Conservation (phyloP, 2,329 filamentous ascomycete genomes). For the Arthrobotrys sinensis region DNA sequence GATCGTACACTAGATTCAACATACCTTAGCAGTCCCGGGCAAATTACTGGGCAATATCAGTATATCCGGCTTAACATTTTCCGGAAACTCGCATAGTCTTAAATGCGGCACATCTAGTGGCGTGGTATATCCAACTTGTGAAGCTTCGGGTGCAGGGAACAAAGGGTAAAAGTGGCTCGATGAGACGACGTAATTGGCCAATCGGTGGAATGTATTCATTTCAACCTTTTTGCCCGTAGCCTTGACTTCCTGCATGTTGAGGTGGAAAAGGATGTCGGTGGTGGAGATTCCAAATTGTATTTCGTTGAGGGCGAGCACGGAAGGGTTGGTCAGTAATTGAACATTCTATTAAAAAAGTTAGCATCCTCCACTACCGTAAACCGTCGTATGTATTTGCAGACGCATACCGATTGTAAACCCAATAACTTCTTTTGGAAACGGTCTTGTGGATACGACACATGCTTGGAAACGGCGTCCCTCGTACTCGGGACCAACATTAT, state of each 20-base stretch:
- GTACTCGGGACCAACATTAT: conserved; percentile 77
- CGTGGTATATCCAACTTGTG: conserved; percentile 77
- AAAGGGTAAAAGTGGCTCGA: conserved; percentile 93
- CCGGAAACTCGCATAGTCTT: conserved; percentile 89
- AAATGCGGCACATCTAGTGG: conserved; percentile 85
- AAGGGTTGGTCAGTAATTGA: conserved; percentile 76
- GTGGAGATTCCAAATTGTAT: conserved; percentile 84
- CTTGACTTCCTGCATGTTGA: conserved; percentile 80
- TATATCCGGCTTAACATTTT: conserved; percentile 82
- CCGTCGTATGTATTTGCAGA: not conserved
- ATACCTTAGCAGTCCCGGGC: conserved; percentile 74
- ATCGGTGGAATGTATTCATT: conserved; percentile 77
- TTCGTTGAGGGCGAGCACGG: conserved; percentile 91
- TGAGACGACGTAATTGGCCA: conserved; percentile 84
- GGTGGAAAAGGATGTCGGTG: conserved; percentile 86
- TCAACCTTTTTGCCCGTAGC: conserved; percentile 69
- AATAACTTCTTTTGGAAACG: conserved; percentile 53
- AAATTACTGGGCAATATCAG: conserved; percentile 88
- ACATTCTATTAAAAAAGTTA: conserved; percentile 57
- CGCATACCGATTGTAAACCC: conserved; percentile 58
- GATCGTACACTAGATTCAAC: not conserved
- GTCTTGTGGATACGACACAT: conserved; percentile 85
- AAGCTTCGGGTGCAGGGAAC: conserved; percentile 83
- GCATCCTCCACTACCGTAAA: not conserved
- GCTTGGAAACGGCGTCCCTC: conserved; percentile 83